Evolutionary conservation across 768 basidiomycete species (phyloP).

Genomic region (Collybia mongolica): DNA sequence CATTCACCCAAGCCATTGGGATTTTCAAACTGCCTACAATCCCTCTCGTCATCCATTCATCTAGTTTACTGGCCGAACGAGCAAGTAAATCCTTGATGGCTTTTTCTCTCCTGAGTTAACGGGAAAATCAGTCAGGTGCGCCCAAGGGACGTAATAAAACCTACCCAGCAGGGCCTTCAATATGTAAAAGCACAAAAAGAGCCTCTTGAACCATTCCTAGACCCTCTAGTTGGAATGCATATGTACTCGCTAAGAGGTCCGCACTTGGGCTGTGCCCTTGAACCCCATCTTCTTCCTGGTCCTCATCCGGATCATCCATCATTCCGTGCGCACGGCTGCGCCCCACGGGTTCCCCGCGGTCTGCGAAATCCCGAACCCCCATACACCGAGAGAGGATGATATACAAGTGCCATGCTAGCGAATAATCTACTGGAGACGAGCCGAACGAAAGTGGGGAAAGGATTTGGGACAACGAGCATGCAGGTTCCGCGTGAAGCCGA

Average conservation of each 20-base stretch:
- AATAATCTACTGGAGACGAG: constrained; percentile 73
- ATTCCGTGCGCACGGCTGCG: constrained; percentile 14
- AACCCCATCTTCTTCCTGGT: constrained; percentile 41
- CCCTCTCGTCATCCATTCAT: constrained; percentile 74
- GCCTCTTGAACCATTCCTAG: constrained; percentile 83
- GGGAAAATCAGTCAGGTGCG: constrained; percentile 1
- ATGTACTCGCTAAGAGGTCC: constrained; percentile 78
- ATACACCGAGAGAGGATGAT: constrained; percentile 83
- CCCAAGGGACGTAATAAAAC: constrained; percentile 32
- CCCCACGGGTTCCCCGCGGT: constrained; percentile 56
- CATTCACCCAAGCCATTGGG: constrained; percentile 85
- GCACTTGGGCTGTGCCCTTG: constrained; percentile 85
- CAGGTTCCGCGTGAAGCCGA: constrained; percentile 71
- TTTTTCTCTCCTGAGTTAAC: constrained; percentile 63
- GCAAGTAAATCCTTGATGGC: constrained; percentile 80
- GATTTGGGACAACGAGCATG: constrained; percentile 64
- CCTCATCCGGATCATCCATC: constrained; percentile 32
- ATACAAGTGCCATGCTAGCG: constrained; percentile 92
- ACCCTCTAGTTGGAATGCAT: constrained; percentile 84
- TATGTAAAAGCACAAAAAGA: constrained; percentile 84
- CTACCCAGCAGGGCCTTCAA: constrained; percentile 80
- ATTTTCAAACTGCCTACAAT: constrained; percentile 76
- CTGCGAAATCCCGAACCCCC: constrained; percentile 83
- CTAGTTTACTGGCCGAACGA: constrained; percentile 61
- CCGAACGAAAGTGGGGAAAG: constrained; percentile 75